These are phyloP conservation scores for Triangularia setosa DNA, from an alignment of 2,329 filamentous ascomycete species.

Conservation along the genomic window DNA sequence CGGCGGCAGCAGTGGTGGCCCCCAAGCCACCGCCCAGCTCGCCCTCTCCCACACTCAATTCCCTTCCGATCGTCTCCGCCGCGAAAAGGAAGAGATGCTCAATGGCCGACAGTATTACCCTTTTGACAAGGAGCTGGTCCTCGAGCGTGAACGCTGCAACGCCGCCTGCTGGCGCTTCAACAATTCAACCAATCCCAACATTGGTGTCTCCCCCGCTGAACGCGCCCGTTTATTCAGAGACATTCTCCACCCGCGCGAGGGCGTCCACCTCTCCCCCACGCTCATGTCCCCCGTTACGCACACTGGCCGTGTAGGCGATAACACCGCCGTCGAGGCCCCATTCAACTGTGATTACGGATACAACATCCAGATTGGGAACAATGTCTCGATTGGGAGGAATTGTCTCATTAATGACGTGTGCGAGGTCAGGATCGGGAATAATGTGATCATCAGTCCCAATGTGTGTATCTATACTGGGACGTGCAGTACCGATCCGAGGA, in stretches of 20 bases:
- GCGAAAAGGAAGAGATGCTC: conserved; percentile 90
- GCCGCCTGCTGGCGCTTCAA: conserved; percentile 83
- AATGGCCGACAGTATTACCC: conserved; percentile 74
- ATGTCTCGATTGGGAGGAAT: conserved; percentile 77
- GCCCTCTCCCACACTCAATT: conserved; percentile 55
- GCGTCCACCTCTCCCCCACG: conserved; percentile 53
- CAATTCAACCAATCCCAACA: conserved; percentile 70
- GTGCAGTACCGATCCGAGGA: conserved; percentile 67
- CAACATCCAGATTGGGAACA: conserved; percentile 83
- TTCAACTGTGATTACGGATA: conserved; percentile 92
- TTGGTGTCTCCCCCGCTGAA: conserved; percentile 66
- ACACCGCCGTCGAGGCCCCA: conserved; percentile 76
- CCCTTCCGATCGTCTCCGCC: conserved; percentile 39
- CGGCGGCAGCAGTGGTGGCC: conserved; percentile 38
- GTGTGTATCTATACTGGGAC: conserved; percentile 81
- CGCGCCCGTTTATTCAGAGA: conserved; percentile 66
- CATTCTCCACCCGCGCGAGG: conserved; percentile 62
- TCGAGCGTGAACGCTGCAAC: conserved; percentile 82
- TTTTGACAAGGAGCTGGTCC: conserved; percentile 70
- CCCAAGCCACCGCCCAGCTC: conserved; percentile 56
- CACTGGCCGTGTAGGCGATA: conserved; percentile 64
- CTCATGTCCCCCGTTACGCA: conserved; percentile 50
- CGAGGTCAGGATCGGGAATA: conserved; percentile 74
- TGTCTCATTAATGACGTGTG: conserved; percentile 87
- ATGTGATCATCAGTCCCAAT: conserved; percentile 73